A percentile compares a stretch with the other conserved stretches of the same genome.
These are phyloP conservation scores for Cordyceps javanica DNA, from an alignment of 2,329 filamentous ascomycete genomes.

Conservation along the genomic window DNA sequence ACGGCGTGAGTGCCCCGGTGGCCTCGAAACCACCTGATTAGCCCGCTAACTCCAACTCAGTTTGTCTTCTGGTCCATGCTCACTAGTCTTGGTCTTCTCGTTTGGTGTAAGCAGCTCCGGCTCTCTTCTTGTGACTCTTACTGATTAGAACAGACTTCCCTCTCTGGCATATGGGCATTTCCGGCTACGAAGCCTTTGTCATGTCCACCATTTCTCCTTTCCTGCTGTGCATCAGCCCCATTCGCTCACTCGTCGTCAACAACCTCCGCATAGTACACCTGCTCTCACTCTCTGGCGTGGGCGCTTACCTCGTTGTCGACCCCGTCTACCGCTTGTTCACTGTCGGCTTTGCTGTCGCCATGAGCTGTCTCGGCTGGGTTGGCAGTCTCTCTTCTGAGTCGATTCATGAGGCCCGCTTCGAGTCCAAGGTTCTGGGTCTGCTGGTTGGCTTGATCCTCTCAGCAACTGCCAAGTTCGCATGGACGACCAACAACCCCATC, in stretches of 20 bases:
- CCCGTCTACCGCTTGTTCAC: slow-evolving; percentile 73
- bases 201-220: slow-evolving; percentile 79
- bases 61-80: slow-evolving; percentile 95
- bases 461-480: slow-evolving; percentile 85
- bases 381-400: slow-evolving; percentile 76
- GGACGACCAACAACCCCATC: slow-evolving; percentile 89
- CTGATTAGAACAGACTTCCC: slow-evolving; percentile 64
- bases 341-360: slow-evolving; percentile 72
- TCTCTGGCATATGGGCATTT: slow-evolving; percentile 98
- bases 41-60: slow-evolving; percentile 34
- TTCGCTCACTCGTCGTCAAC: slow-evolving; percentile 62
- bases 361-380: slow-evolving; percentile 78
- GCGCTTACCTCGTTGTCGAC: slow-evolving; percentile 69
- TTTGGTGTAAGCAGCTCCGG: slow-evolving; percentile 73
- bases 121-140: background rate
- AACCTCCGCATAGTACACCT: slow-evolving; percentile 69
- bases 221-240: slow-evolving; percentile 62
- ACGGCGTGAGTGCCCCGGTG: slow-evolving; percentile 59
- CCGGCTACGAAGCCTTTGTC: slow-evolving; percentile 86
- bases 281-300: slow-evolving; percentile 68
- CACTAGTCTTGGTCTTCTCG: slow-evolving; percentile 78
- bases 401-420: slow-evolving; percentile 65
- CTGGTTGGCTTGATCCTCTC: slow-evolving; percentile 77
- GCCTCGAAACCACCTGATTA: background rate
- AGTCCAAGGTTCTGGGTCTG: slow-evolving; percentile 77